Evolutionary conservation across 805 yeast genomes (phyloP), one percentile per base, ranked within the genome.

Genomic region (Candida loeiensis): DNA sequence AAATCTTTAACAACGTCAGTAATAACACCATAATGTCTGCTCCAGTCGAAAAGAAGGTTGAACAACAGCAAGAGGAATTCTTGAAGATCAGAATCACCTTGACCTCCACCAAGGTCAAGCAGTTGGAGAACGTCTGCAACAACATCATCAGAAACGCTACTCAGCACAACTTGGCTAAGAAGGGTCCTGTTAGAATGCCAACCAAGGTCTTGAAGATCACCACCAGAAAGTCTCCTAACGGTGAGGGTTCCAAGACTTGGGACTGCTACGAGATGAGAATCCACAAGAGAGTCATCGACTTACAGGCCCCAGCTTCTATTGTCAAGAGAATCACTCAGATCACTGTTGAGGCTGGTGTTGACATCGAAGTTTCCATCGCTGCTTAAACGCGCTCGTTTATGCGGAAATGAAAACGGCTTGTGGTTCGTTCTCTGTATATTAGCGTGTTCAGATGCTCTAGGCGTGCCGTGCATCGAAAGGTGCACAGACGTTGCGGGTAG

Each of bases 211-310:
- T 93, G 69, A 88, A 85, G 77, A 80, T 93, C 78, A 80, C 95
- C 77, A 93, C 99, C 86, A 89, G 99, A 87, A 93, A 93, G 90
- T 85, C 99, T 69, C 99, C 99, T 68, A 95, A 95, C 76, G 99
- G 99, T 93, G 97, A 93, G 81, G 99, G 99, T 93, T 93, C 99
- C 63, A 93, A 93, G 91, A 93, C 99, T 65, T 93, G 97, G 97
- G 99, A 93, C 73, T 79, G 95, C 64, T 93, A 82, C 76, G 99
- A 93, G 82, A 85, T 93, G 95, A 91, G 97, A 85, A 89, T 93
- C 82, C 99, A 93, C 96, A 93, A 93, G 95, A 90, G 99, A 79
- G 85, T 88, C 74, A 88, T 93, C 67, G 96, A 90, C 79, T 82
- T 93, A 73, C 91, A 86, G 76, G 96, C 98, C 56, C 96, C 97